Percentiles rank a stretch among this genome's conserved stretches.
These are phyloP conservation scores for Acacia confusa DNA, from an alignment of 306 rosid species.

Conservation along the genomic window DNA sequence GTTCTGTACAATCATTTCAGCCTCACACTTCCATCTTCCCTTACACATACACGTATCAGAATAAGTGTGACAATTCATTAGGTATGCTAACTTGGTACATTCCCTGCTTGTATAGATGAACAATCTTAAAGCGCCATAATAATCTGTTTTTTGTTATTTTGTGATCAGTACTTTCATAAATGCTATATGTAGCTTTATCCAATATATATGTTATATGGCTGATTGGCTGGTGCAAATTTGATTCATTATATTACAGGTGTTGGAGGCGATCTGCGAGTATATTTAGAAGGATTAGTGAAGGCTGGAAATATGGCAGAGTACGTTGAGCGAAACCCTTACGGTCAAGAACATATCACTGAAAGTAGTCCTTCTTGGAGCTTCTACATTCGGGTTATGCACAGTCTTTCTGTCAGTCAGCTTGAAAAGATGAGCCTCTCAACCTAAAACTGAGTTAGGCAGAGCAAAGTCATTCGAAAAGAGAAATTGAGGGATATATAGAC, in stretches of 20 bases:
- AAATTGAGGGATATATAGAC: not conserved
- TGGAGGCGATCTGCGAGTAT: constrained; percentile 59
- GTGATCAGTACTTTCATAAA: not conserved
- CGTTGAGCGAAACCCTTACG: constrained; percentile 62
- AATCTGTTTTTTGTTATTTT: not conserved
- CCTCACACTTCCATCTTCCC: constrained; percentile 66
- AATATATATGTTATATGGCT: not conserved
- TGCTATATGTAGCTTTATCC: not conserved
- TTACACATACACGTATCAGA: constrained; percentile 44
- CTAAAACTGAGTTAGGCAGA: not conserved
- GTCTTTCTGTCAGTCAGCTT: constrained; percentile 20
- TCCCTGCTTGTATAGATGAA: not conserved
- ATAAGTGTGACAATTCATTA: constrained; percentile 50
- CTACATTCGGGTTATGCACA: constrained; percentile 40
- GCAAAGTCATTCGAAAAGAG: not conserved
- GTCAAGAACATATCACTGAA: constrained; percentile 52
- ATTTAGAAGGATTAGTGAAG: constrained; percentile 53
- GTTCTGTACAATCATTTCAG: constrained; percentile 42
- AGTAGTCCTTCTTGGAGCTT: constrained; percentile 64
- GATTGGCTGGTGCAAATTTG: not conserved
- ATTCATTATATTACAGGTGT: constrained; percentile 38
- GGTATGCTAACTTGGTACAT: constrained; percentile 48
- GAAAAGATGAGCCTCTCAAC: not conserved
- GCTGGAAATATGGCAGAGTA: constrained; percentile 53
- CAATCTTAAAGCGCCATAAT: not conserved